Conservation (phyloP, 2,329 filamentous ascomycete genomes). For the Beauveria bassiana region DNA sequence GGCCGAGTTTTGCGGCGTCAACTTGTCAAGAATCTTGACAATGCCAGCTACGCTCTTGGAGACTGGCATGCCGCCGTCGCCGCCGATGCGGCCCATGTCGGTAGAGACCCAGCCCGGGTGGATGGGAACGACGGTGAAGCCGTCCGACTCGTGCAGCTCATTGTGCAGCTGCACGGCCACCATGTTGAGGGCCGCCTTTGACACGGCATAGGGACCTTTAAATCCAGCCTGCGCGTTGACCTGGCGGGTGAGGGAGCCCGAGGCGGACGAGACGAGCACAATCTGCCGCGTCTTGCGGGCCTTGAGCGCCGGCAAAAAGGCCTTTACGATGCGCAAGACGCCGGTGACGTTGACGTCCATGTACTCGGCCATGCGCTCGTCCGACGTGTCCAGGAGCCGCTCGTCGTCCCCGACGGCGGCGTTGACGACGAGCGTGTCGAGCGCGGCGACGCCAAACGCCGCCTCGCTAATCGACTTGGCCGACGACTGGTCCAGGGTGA, state of each 20-base stretch:
- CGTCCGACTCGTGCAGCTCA: constrained; percentile 5
- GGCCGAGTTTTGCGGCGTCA: constrained; percentile 8
- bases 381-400: background rate
- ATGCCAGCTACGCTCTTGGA: constrained; percentile 9
- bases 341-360: constrained; percentile 9
- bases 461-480: constrained; percentile 9
- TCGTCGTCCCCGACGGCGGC: constrained; percentile 6
- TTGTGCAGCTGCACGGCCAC: constrained; percentile 11
- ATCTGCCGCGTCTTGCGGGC: constrained; percentile 9
- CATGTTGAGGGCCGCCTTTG: constrained; percentile 10
- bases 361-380: constrained; percentile 9
- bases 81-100: constrained; percentile 4
- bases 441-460: background rate
- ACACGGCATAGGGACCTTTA: constrained; percentile 3
- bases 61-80: constrained; percentile 5
- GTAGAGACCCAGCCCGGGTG: constrained; percentile 6
- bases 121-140: constrained; percentile 11
- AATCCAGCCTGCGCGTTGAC: background rate
- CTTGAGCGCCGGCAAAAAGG: constrained; percentile 8
- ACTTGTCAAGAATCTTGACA: background rate
- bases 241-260: constrained; percentile 4
- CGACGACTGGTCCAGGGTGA: constrained; percentile 7
- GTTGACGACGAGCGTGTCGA: constrained; percentile 12
- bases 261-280: constrained; percentile 9
- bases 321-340: constrained; percentile 9